These are phyloP conservation scores for Xylaria venustula DNA, from an alignment of 495 filamentous ascomycete species.

Conservation along the genomic window DNA sequence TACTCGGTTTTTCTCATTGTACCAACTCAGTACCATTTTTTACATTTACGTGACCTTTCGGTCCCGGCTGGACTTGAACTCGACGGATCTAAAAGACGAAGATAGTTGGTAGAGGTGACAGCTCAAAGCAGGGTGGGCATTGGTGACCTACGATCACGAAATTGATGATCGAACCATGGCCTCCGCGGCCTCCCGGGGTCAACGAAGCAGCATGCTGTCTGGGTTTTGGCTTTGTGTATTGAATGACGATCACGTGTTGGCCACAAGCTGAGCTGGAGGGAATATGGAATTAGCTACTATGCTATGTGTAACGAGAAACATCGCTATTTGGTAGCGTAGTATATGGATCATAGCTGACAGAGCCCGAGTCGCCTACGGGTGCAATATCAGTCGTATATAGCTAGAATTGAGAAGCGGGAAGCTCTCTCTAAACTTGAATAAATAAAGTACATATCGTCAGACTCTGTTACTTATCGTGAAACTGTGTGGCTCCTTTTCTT, in stretches of 20 bases:
- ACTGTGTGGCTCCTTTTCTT: too few relatives aligned
- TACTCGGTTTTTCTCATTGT: conserved; percentile 15
- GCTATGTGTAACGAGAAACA: not conserved
- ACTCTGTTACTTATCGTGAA: too few relatives aligned
- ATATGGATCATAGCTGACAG: too few relatives aligned
- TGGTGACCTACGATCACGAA: not conserved
- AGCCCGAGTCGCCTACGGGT: too few relatives aligned
- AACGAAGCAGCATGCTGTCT: not conserved
- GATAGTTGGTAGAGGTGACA: not conserved
- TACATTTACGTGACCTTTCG: not conserved
- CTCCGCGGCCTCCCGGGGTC: not conserved
- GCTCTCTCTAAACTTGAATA: too few relatives aligned
- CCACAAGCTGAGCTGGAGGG: not conserved
- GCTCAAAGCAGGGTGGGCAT: not conserved
- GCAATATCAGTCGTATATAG: too few relatives aligned
- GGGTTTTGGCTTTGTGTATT: not conserved
- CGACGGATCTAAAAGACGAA: not conserved
- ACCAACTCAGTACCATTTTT: conserved; percentile 7
- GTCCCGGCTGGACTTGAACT: conserved; percentile 1
- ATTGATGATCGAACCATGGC: conserved; percentile 1
- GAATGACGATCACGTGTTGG: not conserved
- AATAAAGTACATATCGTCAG: too few relatives aligned
- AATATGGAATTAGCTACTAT: not conserved
- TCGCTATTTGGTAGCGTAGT: too few relatives aligned
- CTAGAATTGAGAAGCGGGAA: too few relatives aligned